phyloP scores from a whole-genome alignment of 805 yeast genomes.

The Candida koratica region DNA sequence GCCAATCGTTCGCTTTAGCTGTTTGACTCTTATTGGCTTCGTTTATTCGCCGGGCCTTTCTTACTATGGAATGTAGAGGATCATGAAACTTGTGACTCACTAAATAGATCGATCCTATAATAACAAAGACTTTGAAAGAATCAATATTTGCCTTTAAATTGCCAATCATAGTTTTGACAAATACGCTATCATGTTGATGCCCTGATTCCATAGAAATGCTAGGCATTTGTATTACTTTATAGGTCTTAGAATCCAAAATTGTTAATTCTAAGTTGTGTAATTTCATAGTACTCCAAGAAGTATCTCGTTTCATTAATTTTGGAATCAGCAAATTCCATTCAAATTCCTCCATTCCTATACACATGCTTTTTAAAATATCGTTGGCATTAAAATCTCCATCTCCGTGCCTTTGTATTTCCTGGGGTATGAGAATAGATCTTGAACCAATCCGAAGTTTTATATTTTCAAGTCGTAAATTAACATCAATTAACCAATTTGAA shows the following conservation, averaged over 20 bases:
- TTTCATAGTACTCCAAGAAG: too few species aligned
- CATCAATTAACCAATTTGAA: conserved; percentile 34
- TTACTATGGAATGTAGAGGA: too few species aligned
- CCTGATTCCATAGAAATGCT: not conserved
- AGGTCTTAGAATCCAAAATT: conserved; percentile 1
- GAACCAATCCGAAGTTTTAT: conserved; percentile 30
- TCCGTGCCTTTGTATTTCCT: conserved; percentile 12
- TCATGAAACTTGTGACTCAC: conserved; percentile 26
- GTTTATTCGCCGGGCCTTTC: too few species aligned
- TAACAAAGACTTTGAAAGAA: conserved; percentile 27
- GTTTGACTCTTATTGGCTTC: too few species aligned
- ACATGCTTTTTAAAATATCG: conserved; percentile 20
- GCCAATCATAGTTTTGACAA: conserved; percentile 9
- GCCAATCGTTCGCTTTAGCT: too few species aligned
- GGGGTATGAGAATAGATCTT: conserved; percentile 35
- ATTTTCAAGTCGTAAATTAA: conserved; percentile 17
- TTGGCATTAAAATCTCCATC: conserved; percentile 6
- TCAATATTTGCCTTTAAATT: conserved; percentile 22
- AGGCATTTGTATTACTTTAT: conserved; percentile 2
- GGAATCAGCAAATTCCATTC: not conserved
- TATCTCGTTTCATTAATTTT: too few species aligned
- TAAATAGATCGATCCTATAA: conserved; percentile 32
- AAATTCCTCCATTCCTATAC: conserved; percentile 13
- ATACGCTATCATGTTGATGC: not conserved
- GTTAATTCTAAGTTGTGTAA: conserved; percentile 8